A percentile compares a stretch with the other conserved stretches of the same genome.
These are phyloP conservation scores for Yamadazyma trypodendri DNA, from an alignment of 1,139 yeast species.

Conservation along the genomic window DNA sequence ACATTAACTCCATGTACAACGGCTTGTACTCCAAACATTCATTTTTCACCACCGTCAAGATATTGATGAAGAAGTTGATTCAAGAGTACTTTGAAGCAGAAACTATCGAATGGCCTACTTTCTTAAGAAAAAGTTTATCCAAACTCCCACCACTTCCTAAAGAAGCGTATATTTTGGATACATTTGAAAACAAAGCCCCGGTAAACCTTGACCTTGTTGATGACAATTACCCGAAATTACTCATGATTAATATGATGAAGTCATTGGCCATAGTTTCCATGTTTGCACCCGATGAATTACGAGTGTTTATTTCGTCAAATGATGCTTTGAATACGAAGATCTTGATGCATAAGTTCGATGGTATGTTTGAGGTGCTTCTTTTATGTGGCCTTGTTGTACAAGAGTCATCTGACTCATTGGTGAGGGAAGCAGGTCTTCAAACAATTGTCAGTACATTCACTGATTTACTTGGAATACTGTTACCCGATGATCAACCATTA, in stretches of 20 bases:
- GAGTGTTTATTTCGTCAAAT: background rate
- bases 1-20: constrained; percentile 22
- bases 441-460: background rate
- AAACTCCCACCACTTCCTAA: constrained; percentile 32
- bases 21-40: constrained; percentile 25
- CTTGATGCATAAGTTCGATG: constrained; percentile 5
- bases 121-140: constrained; percentile 10
- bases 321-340: constrained; percentile 8
- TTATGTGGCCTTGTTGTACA: constrained; percentile 4
- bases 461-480: background rate
- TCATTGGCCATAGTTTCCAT: constrained; percentile 8
- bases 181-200: constrained; percentile 9
- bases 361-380: constrained; percentile 3
- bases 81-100: background rate
- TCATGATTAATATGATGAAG: constrained; percentile 11
- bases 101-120: constrained; percentile 17
- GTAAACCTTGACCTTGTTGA: constrained; percentile 9
- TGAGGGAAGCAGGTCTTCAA: background rate
- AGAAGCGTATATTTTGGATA: constrained; percentile 17
- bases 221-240: constrained; percentile 4
- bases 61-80: constrained; percentile 9
- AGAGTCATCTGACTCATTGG: background rate
- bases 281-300: constrained; percentile 9
- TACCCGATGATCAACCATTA: background rate
- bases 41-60: constrained; percentile 15